Conservation (phyloP, 768 basidiomycete species). For the Chalciporus sphaerocephalus region DNA sequence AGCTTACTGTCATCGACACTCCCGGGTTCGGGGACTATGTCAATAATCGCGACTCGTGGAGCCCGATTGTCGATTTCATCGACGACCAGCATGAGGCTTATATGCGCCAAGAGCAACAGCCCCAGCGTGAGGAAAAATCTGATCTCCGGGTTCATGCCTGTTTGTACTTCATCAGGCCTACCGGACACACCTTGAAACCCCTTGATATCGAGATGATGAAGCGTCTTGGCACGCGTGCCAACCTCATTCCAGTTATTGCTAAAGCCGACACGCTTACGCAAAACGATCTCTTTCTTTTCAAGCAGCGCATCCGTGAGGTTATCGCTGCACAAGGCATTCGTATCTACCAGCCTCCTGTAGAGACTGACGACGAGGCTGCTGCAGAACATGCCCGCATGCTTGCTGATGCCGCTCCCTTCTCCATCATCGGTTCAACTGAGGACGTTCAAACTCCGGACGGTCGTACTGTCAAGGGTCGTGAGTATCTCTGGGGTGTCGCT, state of each 20-base stretch:
- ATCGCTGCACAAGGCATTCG: slow-evolving; percentile 89
- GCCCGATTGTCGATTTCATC: slow-evolving; percentile 97
- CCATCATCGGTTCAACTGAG: slow-evolving; percentile 95
- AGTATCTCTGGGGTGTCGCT: slow-evolving; percentile 99
- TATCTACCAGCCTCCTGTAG: slow-evolving; percentile 91
- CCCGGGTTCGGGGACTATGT: slow-evolving; percentile 99
- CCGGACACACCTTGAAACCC: slow-evolving; percentile 94
- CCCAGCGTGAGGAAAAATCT: slow-evolving; percentile 89
- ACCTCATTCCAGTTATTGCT: slow-evolving; percentile 95
- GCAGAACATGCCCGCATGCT: slow-evolving; percentile 87
- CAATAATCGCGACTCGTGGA: slow-evolving; percentile 99
- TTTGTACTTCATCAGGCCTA: slow-evolving; percentile 93
- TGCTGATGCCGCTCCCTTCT: slow-evolving; percentile 93
- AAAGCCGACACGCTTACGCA: slow-evolving; percentile 98
- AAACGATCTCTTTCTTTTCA: slow-evolving; percentile 86
- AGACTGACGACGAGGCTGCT: slow-evolving; percentile 78
- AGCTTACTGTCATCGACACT: slow-evolving; percentile 97
- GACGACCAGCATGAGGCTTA: slow-evolving; percentile 94
- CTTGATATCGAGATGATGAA: slow-evolving; percentile 99
- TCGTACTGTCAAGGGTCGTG: slow-evolving; percentile 90
- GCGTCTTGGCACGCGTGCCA: slow-evolving; percentile 94
- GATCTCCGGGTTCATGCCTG: slow-evolving; percentile 96
- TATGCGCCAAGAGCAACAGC: slow-evolving; percentile 98
- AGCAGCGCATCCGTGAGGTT: slow-evolving; percentile 90
- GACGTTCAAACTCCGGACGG: slow-evolving; percentile 92